Conservation (phyloP, 176 grass and related monocot genomes). For the Avena atlantica region DNA sequence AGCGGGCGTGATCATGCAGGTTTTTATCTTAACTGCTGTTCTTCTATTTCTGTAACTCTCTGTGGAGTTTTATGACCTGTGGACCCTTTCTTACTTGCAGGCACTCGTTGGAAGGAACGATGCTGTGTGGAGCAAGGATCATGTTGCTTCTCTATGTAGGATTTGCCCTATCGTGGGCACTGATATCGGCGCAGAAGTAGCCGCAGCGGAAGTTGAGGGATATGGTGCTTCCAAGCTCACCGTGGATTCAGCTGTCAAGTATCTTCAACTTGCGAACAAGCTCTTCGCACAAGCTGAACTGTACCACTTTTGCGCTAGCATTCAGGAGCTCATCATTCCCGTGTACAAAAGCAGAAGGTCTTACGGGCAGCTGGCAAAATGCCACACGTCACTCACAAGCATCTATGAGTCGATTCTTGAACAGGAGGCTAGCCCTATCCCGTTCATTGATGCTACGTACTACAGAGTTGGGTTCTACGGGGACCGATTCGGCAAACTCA, state of each 20-base stretch:
- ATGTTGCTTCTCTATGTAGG: conserved; percentile 82
- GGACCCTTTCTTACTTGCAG: conserved; percentile 51
- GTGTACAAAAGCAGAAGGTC: conserved; percentile 94
- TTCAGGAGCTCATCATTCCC: conserved; percentile 95
- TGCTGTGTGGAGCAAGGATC: conserved; percentile 91
- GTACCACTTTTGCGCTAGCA: conserved; percentile 95
- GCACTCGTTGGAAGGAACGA: conserved; percentile 98
- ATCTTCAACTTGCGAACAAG: conserved; percentile 95
- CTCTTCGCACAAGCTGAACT: conserved; percentile 96
- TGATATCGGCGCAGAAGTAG: conserved; percentile 77
- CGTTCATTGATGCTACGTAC: conserved; percentile 96
- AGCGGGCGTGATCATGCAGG: conserved; percentile 99
- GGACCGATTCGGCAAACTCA: conserved; percentile 82
- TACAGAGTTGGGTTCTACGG: conserved; percentile 98
- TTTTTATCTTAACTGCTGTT: conserved; percentile 43
- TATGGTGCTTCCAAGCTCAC: conserved; percentile 97
- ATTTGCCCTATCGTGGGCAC: conserved; percentile 91
- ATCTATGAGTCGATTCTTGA: conserved; percentile 98
- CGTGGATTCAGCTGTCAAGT: conserved; percentile 93
- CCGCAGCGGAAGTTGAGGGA: conserved; percentile 97
- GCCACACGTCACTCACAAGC: conserved; percentile 85
- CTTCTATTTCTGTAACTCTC: conserved; percentile 14
- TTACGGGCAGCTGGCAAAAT: conserved; percentile 96
- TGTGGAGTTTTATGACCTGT: conserved; percentile 31
- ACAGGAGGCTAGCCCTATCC: conserved; percentile 95